phyloP scores from a whole-genome alignment of 2,329 filamentous ascomycete genomes.

The Colletotrichum endophyticum region DNA sequence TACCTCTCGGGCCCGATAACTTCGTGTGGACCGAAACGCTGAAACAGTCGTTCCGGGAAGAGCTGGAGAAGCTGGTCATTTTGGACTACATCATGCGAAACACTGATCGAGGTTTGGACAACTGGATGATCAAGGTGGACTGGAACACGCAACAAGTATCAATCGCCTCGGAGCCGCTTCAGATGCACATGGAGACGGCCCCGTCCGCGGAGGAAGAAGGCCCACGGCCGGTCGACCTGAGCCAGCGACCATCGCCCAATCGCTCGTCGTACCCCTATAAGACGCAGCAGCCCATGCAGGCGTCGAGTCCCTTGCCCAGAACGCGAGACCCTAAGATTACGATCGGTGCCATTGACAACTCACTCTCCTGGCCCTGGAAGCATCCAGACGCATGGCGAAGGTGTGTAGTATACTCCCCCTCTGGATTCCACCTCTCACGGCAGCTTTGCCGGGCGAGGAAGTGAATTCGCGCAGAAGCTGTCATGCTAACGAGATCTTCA shows the following conservation, averaged over 20 bases:
- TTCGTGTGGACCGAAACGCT: constrained; percentile 89
- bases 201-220: constrained; percentile 51
- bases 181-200: constrained; percentile 64
- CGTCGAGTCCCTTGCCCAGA: constrained; percentile 56
- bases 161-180: constrained; percentile 81
- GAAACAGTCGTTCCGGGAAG: constrained; percentile 91
- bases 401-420: constrained; percentile 31
- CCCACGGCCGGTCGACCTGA: constrained; percentile 66
- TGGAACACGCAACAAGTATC: constrained; percentile 82
- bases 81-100: constrained; percentile 99
- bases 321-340: constrained; percentile 65
- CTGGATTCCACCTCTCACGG: neutral
- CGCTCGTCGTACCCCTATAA: constrained; percentile 70
- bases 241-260: constrained; percentile 44
- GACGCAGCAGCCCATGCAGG: constrained; percentile 84
- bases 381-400: constrained; percentile 87
- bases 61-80: constrained; percentile 96
- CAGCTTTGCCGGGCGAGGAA: neutral
- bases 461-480: neutral
- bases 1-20: constrained; percentile 49
- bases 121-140: constrained; percentile 99
- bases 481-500: neutral
- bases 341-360: constrained; percentile 96
- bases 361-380: constrained; percentile 98
- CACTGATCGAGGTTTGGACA: constrained; percentile 93